These are phyloP conservation scores for Tricholoma matsutake DNA, from an alignment of 768 basidiomycete species.

Conservation along the genomic window DNA sequence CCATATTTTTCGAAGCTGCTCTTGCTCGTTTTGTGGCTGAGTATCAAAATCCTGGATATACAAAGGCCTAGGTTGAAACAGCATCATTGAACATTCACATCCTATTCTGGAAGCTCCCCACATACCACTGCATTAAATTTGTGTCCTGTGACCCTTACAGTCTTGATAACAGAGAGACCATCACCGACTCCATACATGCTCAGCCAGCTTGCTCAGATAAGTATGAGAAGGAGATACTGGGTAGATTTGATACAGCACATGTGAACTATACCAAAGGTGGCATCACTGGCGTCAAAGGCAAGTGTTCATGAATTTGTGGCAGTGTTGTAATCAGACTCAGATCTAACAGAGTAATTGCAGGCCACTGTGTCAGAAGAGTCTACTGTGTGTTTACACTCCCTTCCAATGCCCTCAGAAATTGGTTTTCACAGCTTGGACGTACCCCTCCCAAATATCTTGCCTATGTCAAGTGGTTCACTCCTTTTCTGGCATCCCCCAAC, in stretches of 20 bases:
- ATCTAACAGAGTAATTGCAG: neutral
- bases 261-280: neutral
- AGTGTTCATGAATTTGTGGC: neutral
- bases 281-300: neutral
- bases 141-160: neutral
- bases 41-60: neutral
- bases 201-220: neutral
- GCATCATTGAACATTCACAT: neutral
- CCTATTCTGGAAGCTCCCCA: neutral
- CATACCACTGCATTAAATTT: neutral
- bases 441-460: constrained; percentile 7
- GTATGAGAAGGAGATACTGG: neutral
- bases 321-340: too few species aligned
- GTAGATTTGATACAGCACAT: neutral
- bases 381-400: neutral
- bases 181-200: neutral
- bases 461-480: constrained; percentile 25
- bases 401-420: neutral
- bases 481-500: constrained; percentile 6
- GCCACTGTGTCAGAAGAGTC: neutral
- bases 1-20: neutral
- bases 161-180: neutral
- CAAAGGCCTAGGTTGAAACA: neutral
- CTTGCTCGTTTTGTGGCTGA: neutral
- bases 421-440: neutral